Percentiles rank a stretch among this genome's conserved stretches.
Conservation (phyloP, 257 asterid species). For the Nicotiana noctiflora region DNA sequence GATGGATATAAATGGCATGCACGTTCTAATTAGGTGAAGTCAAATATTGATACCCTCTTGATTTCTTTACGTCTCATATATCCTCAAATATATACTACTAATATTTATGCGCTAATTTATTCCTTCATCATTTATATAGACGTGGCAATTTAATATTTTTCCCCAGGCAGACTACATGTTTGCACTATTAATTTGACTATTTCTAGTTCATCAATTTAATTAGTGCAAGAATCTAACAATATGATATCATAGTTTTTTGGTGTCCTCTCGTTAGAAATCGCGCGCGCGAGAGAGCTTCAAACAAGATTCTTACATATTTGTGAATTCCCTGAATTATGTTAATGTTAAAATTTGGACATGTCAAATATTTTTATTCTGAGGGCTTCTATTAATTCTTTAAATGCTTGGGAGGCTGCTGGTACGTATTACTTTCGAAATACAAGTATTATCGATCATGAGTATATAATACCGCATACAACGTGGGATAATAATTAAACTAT, state of each 20-base stretch:
- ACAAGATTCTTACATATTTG: neutral
- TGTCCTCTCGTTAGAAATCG: neutral
- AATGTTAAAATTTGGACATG: neutral
- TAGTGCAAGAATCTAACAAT: neutral
- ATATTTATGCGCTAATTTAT: neutral
- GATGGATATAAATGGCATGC: neutral
- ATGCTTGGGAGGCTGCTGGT: neutral
- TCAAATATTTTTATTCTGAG: neutral
- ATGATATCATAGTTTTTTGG: no score
- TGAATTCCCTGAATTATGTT: neutral
- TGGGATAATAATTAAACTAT: no score
- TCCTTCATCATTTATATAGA: neutral
- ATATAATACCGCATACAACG: no score
- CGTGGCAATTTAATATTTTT: neutral
- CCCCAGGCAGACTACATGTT: neutral
- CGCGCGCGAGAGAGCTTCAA: neutral
- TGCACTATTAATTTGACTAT: neutral
- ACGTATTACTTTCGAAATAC: neutral
- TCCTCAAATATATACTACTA: no score
- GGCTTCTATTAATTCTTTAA: neutral
- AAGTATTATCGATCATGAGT: neutral
- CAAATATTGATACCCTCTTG: neutral
- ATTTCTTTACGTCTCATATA: neutral
- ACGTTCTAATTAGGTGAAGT: conserved; percentile 5
- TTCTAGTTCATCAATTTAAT: neutral